Evolutionary conservation across 169 alveolate species (phyloP), one percentile per base, ranked within the genome.

Genomic region (Cryptosporidium ryanae): DNA sequence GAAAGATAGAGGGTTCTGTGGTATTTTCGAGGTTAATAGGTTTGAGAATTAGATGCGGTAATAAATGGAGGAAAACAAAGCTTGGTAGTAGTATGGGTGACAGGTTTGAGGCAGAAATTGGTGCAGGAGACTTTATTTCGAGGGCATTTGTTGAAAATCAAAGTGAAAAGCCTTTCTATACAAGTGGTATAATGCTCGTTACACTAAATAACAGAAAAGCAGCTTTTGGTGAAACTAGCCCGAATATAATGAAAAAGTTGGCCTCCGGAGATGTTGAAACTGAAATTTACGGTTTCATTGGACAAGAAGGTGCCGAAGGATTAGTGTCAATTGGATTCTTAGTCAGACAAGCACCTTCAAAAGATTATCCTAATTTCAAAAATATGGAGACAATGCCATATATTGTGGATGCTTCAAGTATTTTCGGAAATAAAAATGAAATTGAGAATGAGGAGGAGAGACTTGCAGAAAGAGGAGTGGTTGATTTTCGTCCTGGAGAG

Each of bases 11-110:
- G 21, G 25, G 64, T 0, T 27, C 50, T 18, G 10, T 13, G 18
- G 71, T 76, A 21, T 68, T 68, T 49, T 76, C 87, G 2, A 76
- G 87, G 15, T 44, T 76, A 18, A 31, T 76, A 34, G 87, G 87
- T 21, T 29, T 76, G 15, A 57, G 87, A 31, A 76, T 76, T 43
- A 67, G 87, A 8, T 76, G 87, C 38, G 87, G 87, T 4, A 7
- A 54, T 1, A 76, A 76, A 15, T 76, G 87, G 87, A 76, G 87
- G 23, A 25, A 48, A 61, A 76, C 76, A 21, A 76, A 76, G 32
- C 49, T 76, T 12, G 87, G 87, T 34, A 76, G 87, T 23, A 61
- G 87, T 43, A 32, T 76, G 87, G 87, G 87, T 55, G 87, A 76
- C 50, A 32, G 87, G 12, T 61, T 59, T 57, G 87, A 76, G 27